Evolutionary conservation across 108 stramenopile species (phyloP).

Genomic region (Parietichytrium sp.): DNA sequence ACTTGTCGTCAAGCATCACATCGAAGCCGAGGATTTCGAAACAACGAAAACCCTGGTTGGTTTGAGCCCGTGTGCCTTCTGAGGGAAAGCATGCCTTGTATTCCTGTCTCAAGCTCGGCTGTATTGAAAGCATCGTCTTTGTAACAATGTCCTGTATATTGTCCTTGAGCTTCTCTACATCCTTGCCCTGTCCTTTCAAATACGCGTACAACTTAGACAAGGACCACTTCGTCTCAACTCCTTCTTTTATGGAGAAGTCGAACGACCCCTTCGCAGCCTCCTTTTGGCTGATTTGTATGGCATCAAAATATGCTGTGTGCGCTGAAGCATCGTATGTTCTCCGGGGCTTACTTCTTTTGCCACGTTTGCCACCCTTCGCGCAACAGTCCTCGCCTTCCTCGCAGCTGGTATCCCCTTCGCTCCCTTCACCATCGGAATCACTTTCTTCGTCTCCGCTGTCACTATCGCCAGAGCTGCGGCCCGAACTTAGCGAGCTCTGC

Average conservation of each 20-base stretch:
- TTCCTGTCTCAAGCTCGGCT: slow-evolving; percentile 36
- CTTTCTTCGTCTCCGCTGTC: too few species aligned
- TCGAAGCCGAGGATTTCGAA: slow-evolving; percentile 51
- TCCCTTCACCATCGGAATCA: not conserved
- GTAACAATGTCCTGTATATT: slow-evolving; percentile 40
- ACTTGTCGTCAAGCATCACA: slow-evolving; percentile 39
- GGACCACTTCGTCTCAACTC: slow-evolving; percentile 30
- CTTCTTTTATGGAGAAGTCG: not conserved
- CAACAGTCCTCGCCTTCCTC: not conserved
- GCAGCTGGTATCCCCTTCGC: not conserved
- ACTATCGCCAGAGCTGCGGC: too few species aligned
- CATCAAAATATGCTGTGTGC: too few species aligned
- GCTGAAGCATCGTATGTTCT: too few species aligned
- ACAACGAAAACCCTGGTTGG: slow-evolving; percentile 43
- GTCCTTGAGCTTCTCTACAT: not conserved
- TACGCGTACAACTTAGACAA: slow-evolving; percentile 36
- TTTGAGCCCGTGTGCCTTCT: not conserved
- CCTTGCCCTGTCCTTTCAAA: not conserved
- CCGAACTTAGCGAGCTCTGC: too few species aligned
- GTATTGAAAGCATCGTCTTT: slow-evolving; percentile 46
- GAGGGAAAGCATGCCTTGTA: slow-evolving; percentile 7
- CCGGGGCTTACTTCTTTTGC: too few species aligned
- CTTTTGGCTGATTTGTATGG: too few species aligned
- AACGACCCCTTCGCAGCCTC: too few species aligned
- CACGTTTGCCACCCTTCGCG: too few species aligned